Percentiles rank a stretch among this genome's conserved stretches.
Evolutionary conservation across 306 rosid species (phyloP).

Genomic region (Cicer pinnatifidum): DNA sequence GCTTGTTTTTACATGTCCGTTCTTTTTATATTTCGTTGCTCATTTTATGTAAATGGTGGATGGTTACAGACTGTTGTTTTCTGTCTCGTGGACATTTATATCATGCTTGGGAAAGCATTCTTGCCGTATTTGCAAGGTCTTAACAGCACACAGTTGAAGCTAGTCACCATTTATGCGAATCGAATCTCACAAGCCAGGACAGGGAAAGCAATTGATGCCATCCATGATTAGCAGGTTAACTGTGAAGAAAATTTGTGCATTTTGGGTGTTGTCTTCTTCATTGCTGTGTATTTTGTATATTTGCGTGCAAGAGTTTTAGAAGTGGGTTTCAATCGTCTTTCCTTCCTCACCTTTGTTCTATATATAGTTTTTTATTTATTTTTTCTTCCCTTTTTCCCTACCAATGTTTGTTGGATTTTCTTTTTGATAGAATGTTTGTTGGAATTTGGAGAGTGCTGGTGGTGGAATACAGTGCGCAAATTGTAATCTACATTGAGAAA

Average conservation of each 20-base stretch:
- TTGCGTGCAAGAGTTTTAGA: conserved; percentile 72
- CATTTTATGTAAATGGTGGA: conserved; percentile 42
- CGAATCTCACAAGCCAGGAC: conserved; percentile 97
- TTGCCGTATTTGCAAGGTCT: conserved; percentile 94
- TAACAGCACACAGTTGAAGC: conserved; percentile 87
- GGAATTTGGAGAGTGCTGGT: conserved; percentile 58
- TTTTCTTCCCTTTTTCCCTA: conserved; percentile 37
- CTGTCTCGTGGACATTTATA: conserved; percentile 96
- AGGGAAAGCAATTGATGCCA: conserved; percentile 64
- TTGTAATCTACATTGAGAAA: conserved; percentile 58
- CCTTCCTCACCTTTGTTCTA: conserved; percentile 37
- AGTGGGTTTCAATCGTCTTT: conserved; percentile 48
- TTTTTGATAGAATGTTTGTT: conserved; percentile 40
- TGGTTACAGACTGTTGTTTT: conserved; percentile 94
- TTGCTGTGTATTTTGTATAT: conserved; percentile 82
- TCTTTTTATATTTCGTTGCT: conserved; percentile 24
- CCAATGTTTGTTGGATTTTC: conserved; percentile 33
- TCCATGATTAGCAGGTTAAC: conserved; percentile 58
- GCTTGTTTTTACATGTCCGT: conserved; percentile 13
- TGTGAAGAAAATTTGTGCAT: conserved; percentile 47
- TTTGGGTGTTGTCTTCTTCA: conserved; percentile 52
- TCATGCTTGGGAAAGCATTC: conserved; percentile 97
- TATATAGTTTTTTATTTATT: conserved; percentile 32
- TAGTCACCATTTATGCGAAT: conserved; percentile 96
- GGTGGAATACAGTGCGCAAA: conserved; percentile 57